Evolutionary conservation across 345 rosid species (phyloP).

Genomic region (Eutrema yunnanense): DNA sequence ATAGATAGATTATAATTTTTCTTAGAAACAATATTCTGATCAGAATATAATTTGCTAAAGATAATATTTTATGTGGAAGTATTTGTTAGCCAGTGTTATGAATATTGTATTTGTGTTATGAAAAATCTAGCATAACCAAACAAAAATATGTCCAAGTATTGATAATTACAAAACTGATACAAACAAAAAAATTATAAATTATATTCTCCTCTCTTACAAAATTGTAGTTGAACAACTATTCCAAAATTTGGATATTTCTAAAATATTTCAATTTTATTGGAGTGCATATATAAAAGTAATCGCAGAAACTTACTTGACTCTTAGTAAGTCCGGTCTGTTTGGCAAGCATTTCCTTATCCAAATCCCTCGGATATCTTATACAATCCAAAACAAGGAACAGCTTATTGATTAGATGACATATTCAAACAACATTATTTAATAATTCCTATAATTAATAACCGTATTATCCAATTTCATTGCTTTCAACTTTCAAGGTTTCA

Average conservation of each 20-base stretch:
- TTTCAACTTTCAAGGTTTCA: not conserved
- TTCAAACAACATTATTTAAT: not conserved
- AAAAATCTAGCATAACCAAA: not conserved
- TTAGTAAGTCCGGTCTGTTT: conserved; percentile 81
- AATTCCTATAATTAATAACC: not conserved
- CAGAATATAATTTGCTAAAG: not conserved
- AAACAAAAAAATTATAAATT: not conserved
- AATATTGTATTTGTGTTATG: not conserved
- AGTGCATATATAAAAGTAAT: not conserved
- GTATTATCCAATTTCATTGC: not conserved
- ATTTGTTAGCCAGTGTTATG: not conserved
- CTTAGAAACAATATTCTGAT: not conserved
- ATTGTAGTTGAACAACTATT: not conserved
- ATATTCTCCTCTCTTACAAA: not conserved
- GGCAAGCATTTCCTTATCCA: conserved; percentile 73
- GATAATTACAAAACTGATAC: not conserved
- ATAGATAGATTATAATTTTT: not conserved
- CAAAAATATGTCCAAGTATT: not conserved
- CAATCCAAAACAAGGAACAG: conserved; percentile 5
- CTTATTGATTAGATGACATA: not conserved
- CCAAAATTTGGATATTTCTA: not conserved
- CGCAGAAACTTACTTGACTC: conserved; percentile 50
- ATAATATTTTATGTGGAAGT: not conserved
- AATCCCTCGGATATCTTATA: conserved; percentile 72
- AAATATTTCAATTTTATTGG: not conserved